Evolutionary conservation across 345 rosid species (phyloP).

Genomic region (Theobroma cacao): DNA sequence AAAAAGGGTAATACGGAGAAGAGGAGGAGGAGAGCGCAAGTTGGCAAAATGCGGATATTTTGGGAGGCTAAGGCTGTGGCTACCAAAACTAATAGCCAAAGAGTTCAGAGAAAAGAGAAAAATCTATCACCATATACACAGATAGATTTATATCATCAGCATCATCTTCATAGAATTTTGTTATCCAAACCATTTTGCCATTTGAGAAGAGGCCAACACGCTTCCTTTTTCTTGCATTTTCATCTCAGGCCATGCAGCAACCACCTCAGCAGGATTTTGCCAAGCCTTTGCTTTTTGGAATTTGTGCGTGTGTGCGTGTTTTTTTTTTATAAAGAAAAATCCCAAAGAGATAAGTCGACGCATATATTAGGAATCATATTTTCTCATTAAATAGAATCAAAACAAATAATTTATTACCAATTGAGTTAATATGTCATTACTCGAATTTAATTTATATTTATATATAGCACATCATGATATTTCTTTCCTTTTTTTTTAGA

Average conservation of each 20-base stretch:
- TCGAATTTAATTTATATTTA: too few relatives aligned
- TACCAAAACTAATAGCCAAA: background rate
- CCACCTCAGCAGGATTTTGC: background rate
- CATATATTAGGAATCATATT: too few relatives aligned
- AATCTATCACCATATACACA: conserved; percentile 5
- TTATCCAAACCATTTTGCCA: background rate
- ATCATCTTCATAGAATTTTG: background rate
- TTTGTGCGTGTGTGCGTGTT: too few relatives aligned
- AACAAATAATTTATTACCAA: too few relatives aligned
- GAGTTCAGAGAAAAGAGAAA: background rate
- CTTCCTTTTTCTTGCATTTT: background rate
- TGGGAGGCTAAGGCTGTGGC: conserved; percentile 1
- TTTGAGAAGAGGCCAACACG: background rate
- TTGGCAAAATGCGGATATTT: conserved; percentile 25
- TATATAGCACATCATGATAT: too few relatives aligned
- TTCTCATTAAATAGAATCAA: too few relatives aligned
- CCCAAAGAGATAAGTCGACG: too few relatives aligned
- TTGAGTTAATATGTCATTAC: too few relatives aligned
- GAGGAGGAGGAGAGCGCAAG: conserved; percentile 31
- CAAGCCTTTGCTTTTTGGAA: background rate
- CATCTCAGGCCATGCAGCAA: background rate
- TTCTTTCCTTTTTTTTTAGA: too few relatives aligned
- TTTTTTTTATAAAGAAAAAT: too few relatives aligned
- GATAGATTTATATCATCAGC: background rate
- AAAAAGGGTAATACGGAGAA: background rate